A percentile compares a stretch with the other conserved stretches of the same genome.
These are phyloP conservation scores for Clavaria fumosa DNA, from an alignment of 768 basidiomycete genomes.

Conservation along the genomic window DNA sequence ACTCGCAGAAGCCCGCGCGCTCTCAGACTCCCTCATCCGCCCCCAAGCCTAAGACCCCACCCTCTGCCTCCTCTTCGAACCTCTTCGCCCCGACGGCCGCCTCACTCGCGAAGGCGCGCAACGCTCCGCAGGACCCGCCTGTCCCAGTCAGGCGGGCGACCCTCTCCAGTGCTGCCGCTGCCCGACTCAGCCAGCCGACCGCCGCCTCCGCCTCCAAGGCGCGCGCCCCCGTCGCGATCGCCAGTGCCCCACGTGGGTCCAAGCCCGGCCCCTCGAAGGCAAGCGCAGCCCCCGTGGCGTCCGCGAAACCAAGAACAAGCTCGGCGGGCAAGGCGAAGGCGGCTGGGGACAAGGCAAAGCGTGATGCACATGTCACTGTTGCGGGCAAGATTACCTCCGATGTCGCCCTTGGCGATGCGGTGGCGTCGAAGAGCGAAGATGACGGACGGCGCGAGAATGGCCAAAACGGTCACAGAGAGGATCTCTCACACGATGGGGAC, in stretches of 20 bases:
- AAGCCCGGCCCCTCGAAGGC: too few relatives aligned
- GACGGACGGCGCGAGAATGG: too few relatives aligned
- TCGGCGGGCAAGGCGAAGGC: too few relatives aligned
- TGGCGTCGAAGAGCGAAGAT: too few relatives aligned
- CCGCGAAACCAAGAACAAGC: too few relatives aligned
- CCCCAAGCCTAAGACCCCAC: conserved; percentile 19
- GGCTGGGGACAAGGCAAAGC: too few relatives aligned
- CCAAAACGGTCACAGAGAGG: too few relatives aligned
- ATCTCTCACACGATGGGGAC: too few relatives aligned
- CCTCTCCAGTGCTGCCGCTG: conserved; percentile 36
- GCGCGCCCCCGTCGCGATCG: conserved; percentile 23
- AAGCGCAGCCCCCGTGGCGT: too few relatives aligned
- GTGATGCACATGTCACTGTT: too few relatives aligned
- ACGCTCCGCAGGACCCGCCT: conserved; percentile 30
- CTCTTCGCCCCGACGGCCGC: conserved; percentile 75
- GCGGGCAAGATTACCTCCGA: too few relatives aligned
- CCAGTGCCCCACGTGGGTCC: conserved; percentile 20
- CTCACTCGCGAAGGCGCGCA: conserved; percentile 56
- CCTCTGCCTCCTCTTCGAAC: conserved; percentile 49
- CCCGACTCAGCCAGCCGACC: conserved; percentile 70
- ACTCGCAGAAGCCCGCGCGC: conserved; percentile 14
- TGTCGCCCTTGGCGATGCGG: too few relatives aligned
- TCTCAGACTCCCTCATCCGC: conserved; percentile 20
- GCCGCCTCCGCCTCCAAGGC: conserved; percentile 59
- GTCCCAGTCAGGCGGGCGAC: conserved; percentile 40